Percentiles rank a stretch among this genome's conserved stretches.
Conservation (phyloP, 768 basidiomycete species). For the Hypholoma fasciculare region DNA sequence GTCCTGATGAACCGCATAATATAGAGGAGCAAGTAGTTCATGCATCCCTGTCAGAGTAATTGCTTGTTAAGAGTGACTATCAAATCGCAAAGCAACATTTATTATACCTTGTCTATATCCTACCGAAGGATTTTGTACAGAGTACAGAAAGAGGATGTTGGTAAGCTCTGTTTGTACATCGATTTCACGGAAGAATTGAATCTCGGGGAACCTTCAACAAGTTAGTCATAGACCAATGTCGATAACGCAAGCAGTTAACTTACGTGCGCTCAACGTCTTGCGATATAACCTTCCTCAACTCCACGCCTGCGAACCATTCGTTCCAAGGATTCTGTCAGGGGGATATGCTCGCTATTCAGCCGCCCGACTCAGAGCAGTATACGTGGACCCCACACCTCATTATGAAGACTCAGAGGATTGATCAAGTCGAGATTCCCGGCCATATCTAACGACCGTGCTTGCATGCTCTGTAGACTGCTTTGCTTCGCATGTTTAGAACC, state of each 20-base stretch:
- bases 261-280: conserved; percentile 97
- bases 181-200: conserved; percentile 80
- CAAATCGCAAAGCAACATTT: neutral
- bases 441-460: conserved; percentile 30
- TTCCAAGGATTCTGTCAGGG: conserved; percentile 85
- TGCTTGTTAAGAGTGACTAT: neutral
- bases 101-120: conserved; percentile 82
- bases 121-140: conserved; percentile 73
- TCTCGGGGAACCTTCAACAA: conserved; percentile 88
- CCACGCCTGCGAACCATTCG: conserved; percentile 88
- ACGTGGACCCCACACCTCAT: conserved; percentile 46
- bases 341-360: too few relatives aligned
- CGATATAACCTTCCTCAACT: conserved; percentile 83
- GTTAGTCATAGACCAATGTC: neutral
- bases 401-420: conserved; percentile 80
- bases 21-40: conserved; percentile 87
- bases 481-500: conserved; percentile 44
- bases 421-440: conserved; percentile 61
- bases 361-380: too few relatives aligned
- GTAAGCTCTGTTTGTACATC: conserved; percentile 79
- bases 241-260: conserved; percentile 29
- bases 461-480: conserved; percentile 18
- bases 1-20: conserved; percentile 83
- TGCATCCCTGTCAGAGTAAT: conserved; percentile 75
- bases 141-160: conserved; percentile 86